phyloP scores from a whole-genome alignment of 164 flowering plant genomes.

The Aristolochia californica region DNA sequence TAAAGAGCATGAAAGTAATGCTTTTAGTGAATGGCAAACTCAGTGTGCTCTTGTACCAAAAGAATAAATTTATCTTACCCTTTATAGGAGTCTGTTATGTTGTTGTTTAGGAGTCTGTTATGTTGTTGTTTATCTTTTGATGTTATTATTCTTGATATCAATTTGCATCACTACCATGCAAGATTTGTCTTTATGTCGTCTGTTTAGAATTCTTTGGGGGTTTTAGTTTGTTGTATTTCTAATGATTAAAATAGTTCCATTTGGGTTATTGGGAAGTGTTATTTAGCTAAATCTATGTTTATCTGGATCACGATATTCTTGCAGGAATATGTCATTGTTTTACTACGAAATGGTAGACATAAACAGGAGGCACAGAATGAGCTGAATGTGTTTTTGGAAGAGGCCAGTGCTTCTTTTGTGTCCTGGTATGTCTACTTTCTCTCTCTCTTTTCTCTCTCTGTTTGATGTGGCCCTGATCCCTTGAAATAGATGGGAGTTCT shows the following conservation, averaged over 20 bases:
- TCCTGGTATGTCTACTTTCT: slow-evolving; percentile 44
- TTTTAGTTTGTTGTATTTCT: neutral
- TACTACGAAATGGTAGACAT: slow-evolving; percentile 77
- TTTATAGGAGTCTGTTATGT: too few species aligned
- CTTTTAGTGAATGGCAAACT: too few species aligned
- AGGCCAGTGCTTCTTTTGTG: slow-evolving; percentile 69
- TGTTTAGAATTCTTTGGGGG: neutral
- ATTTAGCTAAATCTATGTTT: neutral
- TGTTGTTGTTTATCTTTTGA: too few species aligned
- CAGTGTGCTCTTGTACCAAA: too few species aligned
- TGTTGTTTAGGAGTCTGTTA: too few species aligned
- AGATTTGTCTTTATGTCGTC: neutral
- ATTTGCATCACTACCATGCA: neutral
- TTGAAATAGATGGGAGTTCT: neutral
- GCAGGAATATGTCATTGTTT: slow-evolving; percentile 93
- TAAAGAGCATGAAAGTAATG: too few species aligned
- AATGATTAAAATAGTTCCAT: neutral
- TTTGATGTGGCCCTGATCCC: neutral
- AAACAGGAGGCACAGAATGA: slow-evolving; percentile 82
- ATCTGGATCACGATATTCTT: slow-evolving; percentile 8
- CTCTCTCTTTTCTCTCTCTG: slow-evolving; percentile 2
- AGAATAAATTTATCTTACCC: too few species aligned
- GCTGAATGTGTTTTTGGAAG: slow-evolving; percentile 85
- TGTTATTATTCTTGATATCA: too few species aligned
- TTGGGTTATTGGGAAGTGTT: neutral